phyloP scores from a whole-genome alignment of 2,329 filamentous ascomycete species.

The Penicillium italicum region DNA sequence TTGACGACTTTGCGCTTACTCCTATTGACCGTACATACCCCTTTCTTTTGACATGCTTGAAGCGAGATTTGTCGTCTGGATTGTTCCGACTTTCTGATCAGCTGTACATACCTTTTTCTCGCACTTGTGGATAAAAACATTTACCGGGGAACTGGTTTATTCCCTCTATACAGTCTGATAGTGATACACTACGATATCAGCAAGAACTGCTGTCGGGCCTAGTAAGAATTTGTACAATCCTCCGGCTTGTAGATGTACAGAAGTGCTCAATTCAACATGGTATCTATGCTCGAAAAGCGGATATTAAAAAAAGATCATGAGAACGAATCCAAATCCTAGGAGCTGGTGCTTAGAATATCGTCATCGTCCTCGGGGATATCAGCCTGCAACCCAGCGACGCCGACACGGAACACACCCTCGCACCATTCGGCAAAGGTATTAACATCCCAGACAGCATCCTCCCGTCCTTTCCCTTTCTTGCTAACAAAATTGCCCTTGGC shows the following conservation, averaged over 20 bases:
- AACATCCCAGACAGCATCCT: conserved; percentile 62
- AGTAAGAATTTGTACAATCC: background rate
- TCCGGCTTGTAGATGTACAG: conserved; percentile 4
- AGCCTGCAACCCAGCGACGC: conserved; percentile 37
- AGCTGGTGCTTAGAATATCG: conserved; percentile 22
- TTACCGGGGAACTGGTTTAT: background rate
- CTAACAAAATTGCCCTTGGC: conserved; percentile 33
- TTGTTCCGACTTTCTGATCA: background rate
- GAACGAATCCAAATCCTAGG: conserved; percentile 7
- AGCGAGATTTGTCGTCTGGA: background rate
- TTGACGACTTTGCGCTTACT: background rate
- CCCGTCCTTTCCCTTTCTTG: conserved; percentile 58
- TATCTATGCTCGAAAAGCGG: conserved; percentile 19
- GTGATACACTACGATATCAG: background rate
- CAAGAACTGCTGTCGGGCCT: background rate
- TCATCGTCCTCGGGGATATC: conserved; percentile 30
- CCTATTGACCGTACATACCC: conserved; percentile 17
- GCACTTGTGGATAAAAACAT: background rate
- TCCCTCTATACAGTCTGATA: background rate
- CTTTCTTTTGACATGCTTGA: background rate
- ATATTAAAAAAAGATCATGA: background rate
- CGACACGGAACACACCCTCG: conserved; percentile 56
- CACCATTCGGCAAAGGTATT: conserved; percentile 63
- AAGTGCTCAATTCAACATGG: conserved; percentile 12
- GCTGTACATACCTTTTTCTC: conserved; percentile 4